These are phyloP conservation scores for Parasitella parasitica DNA, from an alignment of 371 early-diverging fungal species.

Conservation along the genomic window DNA sequence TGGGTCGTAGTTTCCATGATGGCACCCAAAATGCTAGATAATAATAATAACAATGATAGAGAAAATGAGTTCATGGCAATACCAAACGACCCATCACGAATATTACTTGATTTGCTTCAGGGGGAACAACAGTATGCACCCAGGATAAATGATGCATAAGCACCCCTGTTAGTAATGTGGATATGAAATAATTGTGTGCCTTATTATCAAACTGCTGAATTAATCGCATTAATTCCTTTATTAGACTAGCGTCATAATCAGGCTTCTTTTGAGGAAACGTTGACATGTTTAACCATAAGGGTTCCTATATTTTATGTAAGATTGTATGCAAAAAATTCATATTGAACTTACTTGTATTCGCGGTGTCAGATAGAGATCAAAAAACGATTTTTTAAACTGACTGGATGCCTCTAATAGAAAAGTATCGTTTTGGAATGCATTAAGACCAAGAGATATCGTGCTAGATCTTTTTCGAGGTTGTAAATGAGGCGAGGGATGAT, in stretches of 20 bases:
- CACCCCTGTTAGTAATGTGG: conserved; percentile 56
- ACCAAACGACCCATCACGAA: background rate
- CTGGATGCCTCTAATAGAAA: conserved; percentile 46
- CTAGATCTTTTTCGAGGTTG: conserved; percentile 25
- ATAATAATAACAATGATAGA: background rate
- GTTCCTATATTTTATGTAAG: no score
- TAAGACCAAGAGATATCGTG: conserved; percentile 37
- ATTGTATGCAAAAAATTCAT: background rate
- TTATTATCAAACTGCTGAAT: conserved; percentile 48
- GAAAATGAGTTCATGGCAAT: background rate
- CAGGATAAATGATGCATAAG: conserved; percentile 63
- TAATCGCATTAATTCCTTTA: conserved; percentile 52
- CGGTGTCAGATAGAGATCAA: conserved; percentile 56
- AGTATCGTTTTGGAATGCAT: conserved; percentile 55
- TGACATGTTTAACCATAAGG: conserved; percentile 66
- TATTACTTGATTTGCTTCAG: conserved; percentile 39
- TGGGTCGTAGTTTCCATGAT: conserved; percentile 64
- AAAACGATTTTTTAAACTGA: conserved; percentile 54
- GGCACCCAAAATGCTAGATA: conserved; percentile 36
- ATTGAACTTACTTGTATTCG: conserved; percentile 57
- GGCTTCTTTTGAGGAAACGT: conserved; percentile 60
- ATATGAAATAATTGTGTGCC: conserved; percentile 45
- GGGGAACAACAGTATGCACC: conserved; percentile 65
- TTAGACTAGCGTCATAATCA: conserved; percentile 46
- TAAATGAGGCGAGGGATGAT: conserved; percentile 22